A percentile compares a stretch with the other conserved stretches of the same genome.
Conservation (phyloP, 192 early-diverging fungal genomes). For the Coemansia sp. region DNA sequence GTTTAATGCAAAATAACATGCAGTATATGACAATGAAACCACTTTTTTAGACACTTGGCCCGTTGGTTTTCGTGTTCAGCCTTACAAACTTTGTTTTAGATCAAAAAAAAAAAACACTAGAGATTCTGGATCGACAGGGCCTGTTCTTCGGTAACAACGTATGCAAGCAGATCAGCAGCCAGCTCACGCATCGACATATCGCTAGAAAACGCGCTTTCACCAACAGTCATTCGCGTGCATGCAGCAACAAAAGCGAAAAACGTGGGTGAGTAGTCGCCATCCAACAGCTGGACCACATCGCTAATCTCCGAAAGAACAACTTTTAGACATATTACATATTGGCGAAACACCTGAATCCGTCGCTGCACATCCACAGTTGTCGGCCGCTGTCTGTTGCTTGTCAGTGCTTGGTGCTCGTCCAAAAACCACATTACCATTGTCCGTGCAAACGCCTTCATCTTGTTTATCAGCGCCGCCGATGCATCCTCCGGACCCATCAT, state of each 20-base stretch:
- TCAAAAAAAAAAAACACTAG: background rate
- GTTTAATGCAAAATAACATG: too few relatives aligned
- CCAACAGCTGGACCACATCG: conserved; percentile 46
- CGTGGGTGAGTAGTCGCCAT: conserved; percentile 42
- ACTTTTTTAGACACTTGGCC: too few relatives aligned
- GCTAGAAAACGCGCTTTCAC: conserved; percentile 33
- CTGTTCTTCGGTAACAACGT: conserved; percentile 51
- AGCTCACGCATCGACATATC: conserved; percentile 25
- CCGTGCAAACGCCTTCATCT: conserved; percentile 22
- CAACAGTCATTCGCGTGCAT: conserved; percentile 45
- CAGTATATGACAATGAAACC: too few relatives aligned
- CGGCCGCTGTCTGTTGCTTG: background rate
- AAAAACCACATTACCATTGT: conserved; percentile 43
- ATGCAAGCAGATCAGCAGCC: conserved; percentile 48
- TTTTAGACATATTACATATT: conserved; percentile 48
- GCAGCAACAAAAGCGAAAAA: conserved; percentile 53
- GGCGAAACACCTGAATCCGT: conserved; percentile 33
- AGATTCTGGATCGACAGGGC: conserved; percentile 39
- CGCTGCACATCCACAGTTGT: background rate
- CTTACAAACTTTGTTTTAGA: background rate
- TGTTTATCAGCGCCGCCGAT: conserved; percentile 29
- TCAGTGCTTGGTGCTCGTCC: conserved; percentile 35
- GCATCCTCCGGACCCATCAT: conserved; percentile 37
- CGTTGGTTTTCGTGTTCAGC: background rate
- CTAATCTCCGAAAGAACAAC: conserved; percentile 43